Evolutionary conservation across 2,329 filamentous ascomycete genomes (phyloP).

Genomic region (Aplosporella prunicola): DNA sequence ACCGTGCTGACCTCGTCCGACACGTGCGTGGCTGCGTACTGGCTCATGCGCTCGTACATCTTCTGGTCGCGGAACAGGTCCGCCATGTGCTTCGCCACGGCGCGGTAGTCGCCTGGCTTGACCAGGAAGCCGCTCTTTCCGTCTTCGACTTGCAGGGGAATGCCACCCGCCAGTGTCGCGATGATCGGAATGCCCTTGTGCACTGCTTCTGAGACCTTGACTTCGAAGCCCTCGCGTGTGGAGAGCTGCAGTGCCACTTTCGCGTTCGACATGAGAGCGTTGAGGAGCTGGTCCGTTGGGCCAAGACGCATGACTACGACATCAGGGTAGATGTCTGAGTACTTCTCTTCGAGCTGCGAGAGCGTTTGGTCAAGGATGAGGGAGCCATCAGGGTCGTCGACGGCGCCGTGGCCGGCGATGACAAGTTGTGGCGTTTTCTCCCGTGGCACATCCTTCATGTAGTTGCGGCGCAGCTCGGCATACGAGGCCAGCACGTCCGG

Average conservation of each 20-base stretch:
- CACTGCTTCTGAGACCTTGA: conserved; percentile 76
- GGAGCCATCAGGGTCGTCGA: conserved; percentile 71
- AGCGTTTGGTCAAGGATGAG: conserved; percentile 65
- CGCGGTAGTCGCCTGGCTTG: conserved; percentile 57
- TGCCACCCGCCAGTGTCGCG: conserved; percentile 66
- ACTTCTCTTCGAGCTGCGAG: conserved; percentile 53
- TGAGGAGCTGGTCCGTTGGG: conserved; percentile 71
- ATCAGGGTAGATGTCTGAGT: conserved; percentile 40
- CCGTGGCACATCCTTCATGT: conserved; percentile 42
- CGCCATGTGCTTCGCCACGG: conserved; percentile 58
- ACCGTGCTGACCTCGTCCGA: conserved; percentile 77
- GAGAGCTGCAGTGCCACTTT: conserved; percentile 70
- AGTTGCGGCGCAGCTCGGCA: conserved; percentile 56
- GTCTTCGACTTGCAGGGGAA: conserved; percentile 67
- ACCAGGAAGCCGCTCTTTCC: conserved; percentile 66
- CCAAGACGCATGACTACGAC: conserved; percentile 69
- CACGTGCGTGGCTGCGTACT: conserved; percentile 55
- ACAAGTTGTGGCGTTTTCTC: conserved; percentile 59
- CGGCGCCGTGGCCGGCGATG: conserved; percentile 67
- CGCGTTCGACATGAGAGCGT: conserved; percentile 62
- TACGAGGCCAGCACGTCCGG: conserved; percentile 68
- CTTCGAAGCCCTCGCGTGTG: conserved; percentile 74
- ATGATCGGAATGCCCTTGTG: conserved; percentile 74
- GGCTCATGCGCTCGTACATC: conserved; percentile 58
- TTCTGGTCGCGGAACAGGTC: conserved; percentile 56